These are phyloP conservation scores for Scalesia atractyloides DNA, from an alignment of 129 eudicot genomes.

Conservation along the genomic window DNA sequence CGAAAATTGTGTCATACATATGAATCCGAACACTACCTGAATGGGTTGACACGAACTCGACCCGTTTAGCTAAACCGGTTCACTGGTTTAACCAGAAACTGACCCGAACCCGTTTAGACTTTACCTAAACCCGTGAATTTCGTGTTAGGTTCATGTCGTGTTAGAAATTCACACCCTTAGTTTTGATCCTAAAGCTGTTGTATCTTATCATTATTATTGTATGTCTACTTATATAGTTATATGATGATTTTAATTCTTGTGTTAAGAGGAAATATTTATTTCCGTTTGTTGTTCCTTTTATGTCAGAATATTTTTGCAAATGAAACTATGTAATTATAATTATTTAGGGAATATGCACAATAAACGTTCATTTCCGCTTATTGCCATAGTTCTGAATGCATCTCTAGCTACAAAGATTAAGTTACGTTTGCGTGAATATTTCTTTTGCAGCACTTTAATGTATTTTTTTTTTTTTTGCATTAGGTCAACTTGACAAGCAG, in stretches of 20 bases:
- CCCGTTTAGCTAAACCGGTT: too few species aligned
- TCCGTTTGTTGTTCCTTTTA: neutral
- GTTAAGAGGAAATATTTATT: neutral
- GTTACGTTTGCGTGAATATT: neutral
- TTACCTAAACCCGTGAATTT: too few species aligned
- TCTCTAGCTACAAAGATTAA: neutral
- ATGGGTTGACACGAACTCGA: too few species aligned
- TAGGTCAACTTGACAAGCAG: conserved; percentile 72
- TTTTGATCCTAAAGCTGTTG: neutral
- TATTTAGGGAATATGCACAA: neutral
- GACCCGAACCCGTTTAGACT: too few species aligned
- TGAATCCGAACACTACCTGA: too few species aligned
- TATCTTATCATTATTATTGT: neutral
- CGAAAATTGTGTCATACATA: too few species aligned
- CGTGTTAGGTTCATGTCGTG: too few species aligned
- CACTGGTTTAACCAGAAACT: too few species aligned
- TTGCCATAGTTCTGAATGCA: neutral
- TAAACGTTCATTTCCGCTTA: too few species aligned
- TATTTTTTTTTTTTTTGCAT: conserved; percentile 17
- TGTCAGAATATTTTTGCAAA: neutral
- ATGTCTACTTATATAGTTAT: neutral
- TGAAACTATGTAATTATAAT: neutral
- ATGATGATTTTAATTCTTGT: neutral
- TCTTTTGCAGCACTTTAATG: neutral
- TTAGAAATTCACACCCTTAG: neutral